These are phyloP conservation scores for Dendrostoma leiphaemia DNA, from an alignment of 2,329 filamentous ascomycete genomes.

Conservation along the genomic window DNA sequence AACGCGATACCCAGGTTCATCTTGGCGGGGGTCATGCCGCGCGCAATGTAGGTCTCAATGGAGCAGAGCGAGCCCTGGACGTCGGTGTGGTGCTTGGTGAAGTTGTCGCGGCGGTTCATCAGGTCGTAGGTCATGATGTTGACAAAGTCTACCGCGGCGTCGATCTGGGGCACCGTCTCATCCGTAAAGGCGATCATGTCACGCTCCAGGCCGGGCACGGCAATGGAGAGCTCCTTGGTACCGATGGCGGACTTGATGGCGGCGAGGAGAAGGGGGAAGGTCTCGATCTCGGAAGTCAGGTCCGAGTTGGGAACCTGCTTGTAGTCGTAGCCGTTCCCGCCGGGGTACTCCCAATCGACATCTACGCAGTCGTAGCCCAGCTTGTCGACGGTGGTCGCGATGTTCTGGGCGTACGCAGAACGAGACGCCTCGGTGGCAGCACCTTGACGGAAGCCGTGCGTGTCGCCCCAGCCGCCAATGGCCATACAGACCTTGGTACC, in stretches of 20 bases:
- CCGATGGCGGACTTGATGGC: constrained; percentile 59
- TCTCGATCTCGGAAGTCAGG: constrained; percentile 60
- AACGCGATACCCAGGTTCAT: constrained; percentile 66
- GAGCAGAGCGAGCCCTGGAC: constrained; percentile 52
- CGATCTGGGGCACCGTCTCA: constrained; percentile 57
- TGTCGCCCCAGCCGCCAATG: constrained; percentile 66
- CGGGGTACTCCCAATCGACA: constrained; percentile 66
- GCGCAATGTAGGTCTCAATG: constrained; percentile 57
- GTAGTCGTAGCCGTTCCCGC: constrained; percentile 70
- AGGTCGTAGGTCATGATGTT: constrained; percentile 71
- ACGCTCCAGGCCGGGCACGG: constrained; percentile 60
- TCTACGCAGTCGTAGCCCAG: constrained; percentile 61
- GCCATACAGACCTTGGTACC: constrained; percentile 61
- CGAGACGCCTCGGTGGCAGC: constrained; percentile 46
- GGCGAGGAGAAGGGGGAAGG: constrained; percentile 59
- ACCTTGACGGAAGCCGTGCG: constrained; percentile 50
- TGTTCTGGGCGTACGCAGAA: constrained; percentile 54
- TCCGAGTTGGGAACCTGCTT: constrained; percentile 59
- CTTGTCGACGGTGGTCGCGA: constrained; percentile 50
- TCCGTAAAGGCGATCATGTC: constrained; percentile 69
- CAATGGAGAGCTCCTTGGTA: constrained; percentile 62
- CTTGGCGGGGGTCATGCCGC: constrained; percentile 49
- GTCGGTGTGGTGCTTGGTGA: constrained; percentile 65
- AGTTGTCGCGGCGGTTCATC: constrained; percentile 65
- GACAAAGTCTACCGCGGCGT: constrained; percentile 60